Conservation (phyloP, 2,329 filamentous ascomycete species). For the Septoria linicola region DNA sequence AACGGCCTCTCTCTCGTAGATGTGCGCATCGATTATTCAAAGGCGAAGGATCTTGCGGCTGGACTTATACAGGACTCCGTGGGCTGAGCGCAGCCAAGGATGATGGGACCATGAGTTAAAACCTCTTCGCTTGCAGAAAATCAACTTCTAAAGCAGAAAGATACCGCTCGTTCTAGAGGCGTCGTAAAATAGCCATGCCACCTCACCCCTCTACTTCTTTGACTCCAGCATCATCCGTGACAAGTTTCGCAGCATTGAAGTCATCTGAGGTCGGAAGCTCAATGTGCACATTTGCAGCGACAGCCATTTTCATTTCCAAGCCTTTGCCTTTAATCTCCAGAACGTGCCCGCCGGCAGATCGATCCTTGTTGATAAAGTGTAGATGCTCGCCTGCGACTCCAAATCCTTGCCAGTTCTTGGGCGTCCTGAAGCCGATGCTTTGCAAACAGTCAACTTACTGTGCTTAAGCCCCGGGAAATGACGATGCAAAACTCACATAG, state of each 20-base stretch:
- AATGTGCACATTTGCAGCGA: conserved; percentile 41
- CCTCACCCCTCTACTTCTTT: conserved; percentile 40
- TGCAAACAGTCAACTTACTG: neutral
- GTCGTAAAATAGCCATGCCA: no score
- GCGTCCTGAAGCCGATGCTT: conserved; percentile 44
- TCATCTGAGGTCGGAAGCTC: conserved; percentile 43
- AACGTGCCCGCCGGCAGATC: conserved; percentile 44
- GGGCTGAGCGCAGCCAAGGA: conserved; percentile 22
- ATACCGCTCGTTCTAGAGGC: no score
- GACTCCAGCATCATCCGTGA: conserved; percentile 39
- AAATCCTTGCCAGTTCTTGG: conserved; percentile 43
- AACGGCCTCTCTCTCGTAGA: conserved; percentile 50
- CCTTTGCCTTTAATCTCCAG: conserved; percentile 39
- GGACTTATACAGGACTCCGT: conserved; percentile 42
- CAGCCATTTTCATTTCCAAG: conserved; percentile 41
- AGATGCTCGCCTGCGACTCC: conserved; percentile 45
- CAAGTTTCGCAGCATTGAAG: conserved; percentile 40
- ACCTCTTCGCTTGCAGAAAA: no score
- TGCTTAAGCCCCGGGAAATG: no score
- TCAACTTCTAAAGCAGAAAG: no score
- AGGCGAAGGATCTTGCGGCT: conserved; percentile 44
- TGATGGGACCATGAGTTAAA: no score
- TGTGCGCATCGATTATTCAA: conserved; percentile 48
- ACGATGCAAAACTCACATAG: conserved; percentile 32
- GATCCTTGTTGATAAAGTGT: conserved; percentile 43